These are phyloP conservation scores for Pythium biforme DNA, from an alignment of 352 stramenopile genomes.

Conservation along the genomic window DNA sequence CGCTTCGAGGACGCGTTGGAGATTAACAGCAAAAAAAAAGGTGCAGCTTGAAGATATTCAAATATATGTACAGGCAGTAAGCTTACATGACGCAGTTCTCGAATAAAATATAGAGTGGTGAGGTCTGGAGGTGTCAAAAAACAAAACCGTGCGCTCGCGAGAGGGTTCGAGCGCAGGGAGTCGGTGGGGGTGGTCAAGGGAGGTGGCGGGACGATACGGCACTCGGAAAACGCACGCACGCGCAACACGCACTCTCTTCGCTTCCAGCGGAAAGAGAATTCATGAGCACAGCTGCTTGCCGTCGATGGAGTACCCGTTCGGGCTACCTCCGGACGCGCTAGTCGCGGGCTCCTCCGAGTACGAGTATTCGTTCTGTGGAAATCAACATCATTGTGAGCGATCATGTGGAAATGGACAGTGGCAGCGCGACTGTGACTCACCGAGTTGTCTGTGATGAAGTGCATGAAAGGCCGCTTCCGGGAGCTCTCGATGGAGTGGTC, in stretches of 20 bases:
- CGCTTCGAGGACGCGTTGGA: constrained; percentile 41
- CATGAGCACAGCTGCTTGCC: constrained; percentile 78
- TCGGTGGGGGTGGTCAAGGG: constrained; percentile 4
- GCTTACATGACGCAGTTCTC: constrained; percentile 31
- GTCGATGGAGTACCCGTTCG: constrained; percentile 55
- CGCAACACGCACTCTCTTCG: constrained; percentile 28
- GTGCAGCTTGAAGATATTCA: constrained; percentile 13
- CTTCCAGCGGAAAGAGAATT: constrained; percentile 36
- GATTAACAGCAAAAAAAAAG: constrained; percentile 8
- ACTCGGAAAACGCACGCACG: constrained; percentile 16
- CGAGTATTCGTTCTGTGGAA: constrained; percentile 28
- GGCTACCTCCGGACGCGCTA: constrained; percentile 7
- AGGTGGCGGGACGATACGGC: constrained; percentile 4
- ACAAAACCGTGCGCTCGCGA: constrained; percentile 15
- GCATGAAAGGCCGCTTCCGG: constrained; percentile 72
- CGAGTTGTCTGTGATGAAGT: constrained; percentile 67
- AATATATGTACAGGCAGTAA: constrained; percentile 34
- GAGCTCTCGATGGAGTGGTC: constrained; percentile 30
- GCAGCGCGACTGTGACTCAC: constrained; percentile 21
- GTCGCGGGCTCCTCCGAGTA: constrained; percentile 23
- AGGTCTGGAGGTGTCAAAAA: constrained; percentile 14
- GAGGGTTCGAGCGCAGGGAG: constrained; percentile 2
- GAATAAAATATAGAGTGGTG: constrained; percentile 29
- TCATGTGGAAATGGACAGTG: too few species aligned
- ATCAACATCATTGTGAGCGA: not conserved